Base-by-base conservation (phyloP, 192 early-diverging fungal species). In the Chytriomyces sp. region DNA sequence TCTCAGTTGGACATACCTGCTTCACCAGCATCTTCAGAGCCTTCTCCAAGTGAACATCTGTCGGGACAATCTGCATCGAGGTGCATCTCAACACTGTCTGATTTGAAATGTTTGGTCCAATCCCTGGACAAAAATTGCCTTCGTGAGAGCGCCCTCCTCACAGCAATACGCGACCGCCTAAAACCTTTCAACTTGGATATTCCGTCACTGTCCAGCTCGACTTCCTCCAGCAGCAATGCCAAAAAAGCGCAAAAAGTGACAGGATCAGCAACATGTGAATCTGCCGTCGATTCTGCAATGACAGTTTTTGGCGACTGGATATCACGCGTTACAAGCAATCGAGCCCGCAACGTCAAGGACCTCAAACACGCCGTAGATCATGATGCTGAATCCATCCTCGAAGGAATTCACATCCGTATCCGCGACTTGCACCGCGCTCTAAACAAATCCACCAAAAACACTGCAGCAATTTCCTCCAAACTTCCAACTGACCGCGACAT, bases 101-200 rank as follows among this genome's bases (percentile, higher is more conserved):
- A 18, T 18, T 50, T 70, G 24, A 70, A 70, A 70, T 5, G 7
- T 11, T 24, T 70, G 8, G 23, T 70, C 20, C 23, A 50, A 35
- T 11, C 23, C 18, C 8, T 70, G 7, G 53, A 70, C 35, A 50
- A 70, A 18, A 46, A 50, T 13, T 46, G 69, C 7, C 10, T 28
- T 11, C 48, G 69, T 16, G 69, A 70, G 47, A 46, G 69, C 24
- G 69, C 49, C 7, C 53, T 70, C 2, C 26, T 49, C 23, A 70
- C 69, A 7, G 44, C 8, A 7, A 16, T 70, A 9, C 11, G 69
- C 9, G 69, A 70, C 8, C 69, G 69, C 7, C 50, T 70, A 5
- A 70, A 70, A 26, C 69, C 69, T 13, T 53, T 20, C 48, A 18
- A n/a, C 24, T 43, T 70, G 8, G 53, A 70, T 13, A 3, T 70